Conservation (phyloP, 1,139 yeast species). For the Candida albicans region DNA sequence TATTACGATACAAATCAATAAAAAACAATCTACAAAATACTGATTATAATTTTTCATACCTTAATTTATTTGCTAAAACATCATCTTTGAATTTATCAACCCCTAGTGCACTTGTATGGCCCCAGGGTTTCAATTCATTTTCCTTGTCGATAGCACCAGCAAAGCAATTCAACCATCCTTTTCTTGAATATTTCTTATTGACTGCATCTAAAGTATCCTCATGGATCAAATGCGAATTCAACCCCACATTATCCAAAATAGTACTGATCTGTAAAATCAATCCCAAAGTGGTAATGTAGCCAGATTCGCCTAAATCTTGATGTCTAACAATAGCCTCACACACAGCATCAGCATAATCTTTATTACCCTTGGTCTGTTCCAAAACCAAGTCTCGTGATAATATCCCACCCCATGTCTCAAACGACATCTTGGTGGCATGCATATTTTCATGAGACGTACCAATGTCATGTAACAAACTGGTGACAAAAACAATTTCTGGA, state of each 20-base stretch:
- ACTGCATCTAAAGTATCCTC: constrained; percentile 29
- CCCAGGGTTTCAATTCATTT: constrained; percentile 34
- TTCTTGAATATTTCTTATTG: constrained; percentile 28
- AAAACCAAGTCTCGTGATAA: constrained; percentile 31
- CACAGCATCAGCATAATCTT: constrained; percentile 39
- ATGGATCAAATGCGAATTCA: constrained; percentile 31
- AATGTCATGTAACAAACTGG: constrained; percentile 38
- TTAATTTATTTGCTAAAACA: constrained; percentile 29
- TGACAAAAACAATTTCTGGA: constrained; percentile 30
- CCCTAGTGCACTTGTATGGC: constrained; percentile 39
- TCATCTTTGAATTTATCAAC: constrained; percentile 29
- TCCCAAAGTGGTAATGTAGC: constrained; percentile 38
- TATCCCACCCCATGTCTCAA: constrained; percentile 40
- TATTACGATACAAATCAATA: not conserved
- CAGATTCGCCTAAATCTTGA: constrained; percentile 37
- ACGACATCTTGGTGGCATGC: constrained; percentile 37
- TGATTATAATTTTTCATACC: constrained; percentile 21
- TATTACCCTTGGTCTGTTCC: constrained; percentile 22
- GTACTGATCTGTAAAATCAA: constrained; percentile 37
- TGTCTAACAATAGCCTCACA: constrained; percentile 41
- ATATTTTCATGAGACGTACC: constrained; percentile 38
- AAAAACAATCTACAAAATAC: not conserved
- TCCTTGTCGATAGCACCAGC: constrained; percentile 38
- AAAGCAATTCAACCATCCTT: constrained; percentile 37
- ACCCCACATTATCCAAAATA: constrained; percentile 40